phyloP scores from a whole-genome alignment of 163 green algal genomes.

The Coccomyxa subellipsoidea region DNA sequence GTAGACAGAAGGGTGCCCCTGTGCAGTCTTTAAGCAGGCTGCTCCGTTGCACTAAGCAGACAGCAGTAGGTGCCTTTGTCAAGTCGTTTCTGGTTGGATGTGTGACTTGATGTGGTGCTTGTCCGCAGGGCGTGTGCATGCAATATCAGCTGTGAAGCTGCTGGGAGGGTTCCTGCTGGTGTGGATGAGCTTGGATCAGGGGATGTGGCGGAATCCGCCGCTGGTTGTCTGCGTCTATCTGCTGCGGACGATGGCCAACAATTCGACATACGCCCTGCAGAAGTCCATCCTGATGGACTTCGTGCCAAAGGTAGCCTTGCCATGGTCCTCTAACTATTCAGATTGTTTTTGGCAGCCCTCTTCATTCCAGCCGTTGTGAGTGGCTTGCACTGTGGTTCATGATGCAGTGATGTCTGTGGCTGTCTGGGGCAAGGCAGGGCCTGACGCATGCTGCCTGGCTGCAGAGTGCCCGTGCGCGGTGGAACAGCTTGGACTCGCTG shows the following conservation, averaged over 20 bases:
- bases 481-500: slow-evolving; percentile 53
- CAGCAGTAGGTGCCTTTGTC: background rate
- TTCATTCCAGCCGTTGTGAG: background rate
- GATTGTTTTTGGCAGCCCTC: no score
- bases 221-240: slow-evolving; percentile 8
- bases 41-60: no score
- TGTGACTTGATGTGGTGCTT: background rate
- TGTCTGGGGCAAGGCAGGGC: background rate
- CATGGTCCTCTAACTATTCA: no score
- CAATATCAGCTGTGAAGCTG: background rate
- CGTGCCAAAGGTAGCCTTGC: slow-evolving; percentile 15
- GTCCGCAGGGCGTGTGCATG: slow-evolving; percentile 1
- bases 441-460: background rate
- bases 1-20: no score
- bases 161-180: background rate
- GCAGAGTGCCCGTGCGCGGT: slow-evolving; percentile 34
- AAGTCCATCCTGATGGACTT: slow-evolving; percentile 24
- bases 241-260: background rate
- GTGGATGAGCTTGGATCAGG: background rate
- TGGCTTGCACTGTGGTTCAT: background rate
- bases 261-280: slow-evolving; percentile 9
- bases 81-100: background rate
- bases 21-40: no score
- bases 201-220: background rate
- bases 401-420: background rate